Percentiles rank a stretch among this genome's conserved stretches.
Conservation (phyloP, 2,329 filamentous ascomycete species). For the Lachnellula occidentalis region DNA sequence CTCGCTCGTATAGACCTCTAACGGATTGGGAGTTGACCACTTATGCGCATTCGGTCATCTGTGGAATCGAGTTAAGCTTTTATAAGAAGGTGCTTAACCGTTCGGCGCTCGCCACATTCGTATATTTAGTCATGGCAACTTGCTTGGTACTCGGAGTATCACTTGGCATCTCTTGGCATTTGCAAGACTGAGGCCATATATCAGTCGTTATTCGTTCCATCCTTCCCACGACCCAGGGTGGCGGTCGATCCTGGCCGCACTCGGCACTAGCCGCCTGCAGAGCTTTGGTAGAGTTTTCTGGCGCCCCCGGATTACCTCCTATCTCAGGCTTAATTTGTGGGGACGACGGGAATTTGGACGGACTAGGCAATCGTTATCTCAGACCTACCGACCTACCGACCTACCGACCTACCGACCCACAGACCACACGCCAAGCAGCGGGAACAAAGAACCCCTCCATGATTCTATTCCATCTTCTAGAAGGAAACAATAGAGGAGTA, state of each 20-base stretch:
- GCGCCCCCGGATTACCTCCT: background rate
- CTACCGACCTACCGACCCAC: no score
- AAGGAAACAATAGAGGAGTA: no score
- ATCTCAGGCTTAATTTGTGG: background rate
- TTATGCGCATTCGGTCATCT: background rate
- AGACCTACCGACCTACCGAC: no score
- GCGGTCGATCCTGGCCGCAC: slow-evolving; percentile 9
- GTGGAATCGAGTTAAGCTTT: background rate
- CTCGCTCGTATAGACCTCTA: no score
- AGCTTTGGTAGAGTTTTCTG: background rate
- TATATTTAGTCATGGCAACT: background rate
- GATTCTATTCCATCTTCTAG: no score
- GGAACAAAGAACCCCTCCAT: no score
- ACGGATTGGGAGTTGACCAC: no score
- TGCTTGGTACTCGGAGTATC: no score
- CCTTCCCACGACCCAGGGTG: slow-evolving; percentile 2
- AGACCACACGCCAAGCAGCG: no score
- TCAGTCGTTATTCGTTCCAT: background rate
- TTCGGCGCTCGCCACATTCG: background rate
- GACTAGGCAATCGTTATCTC: no score
- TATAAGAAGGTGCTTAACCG: background rate
- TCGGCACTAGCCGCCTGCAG: slow-evolving; percentile 1
- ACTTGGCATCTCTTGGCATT: background rate
- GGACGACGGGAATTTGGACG: background rate
- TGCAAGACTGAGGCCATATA: background rate